Conservation (phyloP, 2,329 filamentous ascomycete species). For the Beauveria rudraprayagi region DNA sequence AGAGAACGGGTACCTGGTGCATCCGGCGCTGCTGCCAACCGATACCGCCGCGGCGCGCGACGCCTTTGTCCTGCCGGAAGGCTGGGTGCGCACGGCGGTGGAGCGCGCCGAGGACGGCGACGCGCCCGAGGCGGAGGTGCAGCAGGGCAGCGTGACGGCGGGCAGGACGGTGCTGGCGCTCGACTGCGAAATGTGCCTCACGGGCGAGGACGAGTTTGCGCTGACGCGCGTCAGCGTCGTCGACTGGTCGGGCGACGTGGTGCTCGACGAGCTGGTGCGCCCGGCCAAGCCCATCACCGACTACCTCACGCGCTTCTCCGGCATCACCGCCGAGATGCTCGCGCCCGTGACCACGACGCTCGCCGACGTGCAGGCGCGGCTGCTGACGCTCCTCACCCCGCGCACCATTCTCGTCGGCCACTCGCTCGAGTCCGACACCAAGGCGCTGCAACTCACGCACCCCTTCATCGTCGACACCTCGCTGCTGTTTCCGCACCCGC, state of each 20-base stretch:
- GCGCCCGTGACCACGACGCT: conserved; percentile 76
- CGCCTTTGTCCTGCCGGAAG: conserved; percentile 49
- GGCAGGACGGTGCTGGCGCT: conserved; percentile 73
- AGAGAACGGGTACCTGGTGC: conserved; percentile 77
- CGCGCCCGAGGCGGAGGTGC: conserved; percentile 60
- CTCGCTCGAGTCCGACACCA: conserved; percentile 75
- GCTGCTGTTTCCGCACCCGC: conserved; percentile 81
- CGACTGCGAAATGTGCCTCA: conserved; percentile 97
- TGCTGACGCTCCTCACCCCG: conserved; percentile 64
- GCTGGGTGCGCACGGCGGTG: conserved; percentile 78
- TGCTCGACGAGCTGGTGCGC: conserved; percentile 89
- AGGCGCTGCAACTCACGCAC: conserved; percentile 76
- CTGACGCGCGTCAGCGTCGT: conserved; percentile 85
- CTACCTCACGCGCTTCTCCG: conserved; percentile 87
- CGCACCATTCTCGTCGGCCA: conserved; percentile 71
- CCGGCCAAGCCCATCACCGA: conserved; percentile 81
- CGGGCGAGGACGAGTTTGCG: conserved; percentile 68
- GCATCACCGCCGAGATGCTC: conserved; percentile 83
- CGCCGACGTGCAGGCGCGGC: conserved; percentile 68
- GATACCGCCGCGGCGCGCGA: conserved; percentile 40
- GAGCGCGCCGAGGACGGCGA: conserved; percentile 56
- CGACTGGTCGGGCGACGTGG: conserved; percentile 71
- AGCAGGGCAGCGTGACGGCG: conserved; percentile 74
- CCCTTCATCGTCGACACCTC: conserved; percentile 92
- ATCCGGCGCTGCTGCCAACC: conserved; percentile 64